A percentile compares a stretch with the other conserved stretches of the same genome.
Evolutionary conservation across 371 early-diverging fungal species (phyloP).

Genomic region (Mucor circinelloides): DNA sequence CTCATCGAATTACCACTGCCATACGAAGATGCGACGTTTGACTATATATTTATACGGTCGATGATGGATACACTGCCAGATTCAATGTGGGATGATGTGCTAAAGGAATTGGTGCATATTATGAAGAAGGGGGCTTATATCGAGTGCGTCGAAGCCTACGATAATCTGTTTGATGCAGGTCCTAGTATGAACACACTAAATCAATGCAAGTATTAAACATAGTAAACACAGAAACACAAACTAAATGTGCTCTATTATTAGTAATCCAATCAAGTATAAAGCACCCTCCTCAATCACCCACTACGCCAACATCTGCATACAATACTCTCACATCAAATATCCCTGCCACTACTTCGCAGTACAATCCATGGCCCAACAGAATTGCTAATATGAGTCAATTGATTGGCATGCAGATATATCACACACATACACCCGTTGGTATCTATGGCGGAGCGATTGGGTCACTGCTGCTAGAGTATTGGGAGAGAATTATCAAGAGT

Average conservation of each 20-base stretch:
- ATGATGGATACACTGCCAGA: conserved; percentile 46
- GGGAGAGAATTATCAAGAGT: conserved; percentile 39
- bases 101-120: conserved; percentile 40
- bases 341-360: neutral
- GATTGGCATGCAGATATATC: conserved; percentile 44
- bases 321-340: neutral
- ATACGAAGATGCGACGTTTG: conserved; percentile 43
- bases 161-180: conserved; percentile 45
- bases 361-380: conserved; percentile 48
- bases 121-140: conserved; percentile 53
- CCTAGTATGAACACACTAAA: conserved; percentile 42
- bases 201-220: conserved; percentile 5
- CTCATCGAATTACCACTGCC: conserved; percentile 42
- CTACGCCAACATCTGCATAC: conserved; percentile 1
- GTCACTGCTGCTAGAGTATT: conserved; percentile 38
- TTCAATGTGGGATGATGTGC: conserved; percentile 38
- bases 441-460: conserved; percentile 41
- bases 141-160: conserved; percentile 50
- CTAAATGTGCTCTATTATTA: neutral
- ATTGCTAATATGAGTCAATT: conserved; percentile 37
- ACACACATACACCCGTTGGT: conserved; percentile 49
- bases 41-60: conserved; percentile 46
- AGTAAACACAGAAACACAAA: neutral
- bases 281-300: conserved; percentile 16
- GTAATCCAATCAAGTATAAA: conserved; percentile 12